Percentiles rank a stretch among this genome's conserved stretches.
These are phyloP conservation scores for Umbilicaria muhlenbergii DNA, from an alignment of 495 filamentous ascomycete species.

Conservation along the genomic window DNA sequence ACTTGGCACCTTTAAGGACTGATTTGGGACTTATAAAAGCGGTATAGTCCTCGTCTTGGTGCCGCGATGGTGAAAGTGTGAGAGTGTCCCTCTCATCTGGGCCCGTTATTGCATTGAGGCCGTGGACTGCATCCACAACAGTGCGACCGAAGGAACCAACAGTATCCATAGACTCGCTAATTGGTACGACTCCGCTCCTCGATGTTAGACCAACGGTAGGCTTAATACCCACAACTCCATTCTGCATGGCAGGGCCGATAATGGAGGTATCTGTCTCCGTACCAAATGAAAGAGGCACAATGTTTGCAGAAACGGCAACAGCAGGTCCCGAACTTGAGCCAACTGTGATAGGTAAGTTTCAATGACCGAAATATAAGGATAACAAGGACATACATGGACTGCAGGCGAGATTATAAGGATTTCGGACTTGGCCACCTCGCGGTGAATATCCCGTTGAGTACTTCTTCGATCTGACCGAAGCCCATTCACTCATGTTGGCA, in stretches of 20 bases:
- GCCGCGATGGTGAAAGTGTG: background rate
- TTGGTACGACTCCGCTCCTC: constrained; percentile 36
- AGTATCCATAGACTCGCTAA: constrained; percentile 38
- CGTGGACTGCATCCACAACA: constrained; percentile 40
- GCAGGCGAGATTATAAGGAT: constrained; percentile 11
- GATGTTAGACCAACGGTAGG: constrained; percentile 43
- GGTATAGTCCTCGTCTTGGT: constrained; percentile 3
- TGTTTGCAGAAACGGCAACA: constrained; percentile 24
- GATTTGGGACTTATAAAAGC: background rate
- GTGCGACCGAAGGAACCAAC: constrained; percentile 38
- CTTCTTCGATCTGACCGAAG: constrained; percentile 16
- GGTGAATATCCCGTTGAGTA: constrained; percentile 26
- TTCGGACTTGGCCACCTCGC: constrained; percentile 20
- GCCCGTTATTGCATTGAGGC: constrained; percentile 38
- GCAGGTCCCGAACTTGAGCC: constrained; percentile 29
- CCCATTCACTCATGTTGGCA: constrained; percentile 26
- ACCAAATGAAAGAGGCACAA: constrained; percentile 25
- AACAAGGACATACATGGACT: constrained; percentile 9
- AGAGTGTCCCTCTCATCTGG: constrained; percentile 15
- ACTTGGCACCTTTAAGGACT: constrained; percentile 13
- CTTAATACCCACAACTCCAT: constrained; percentile 34
- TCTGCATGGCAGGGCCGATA: constrained; percentile 19
- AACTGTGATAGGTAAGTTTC: constrained; percentile 13
- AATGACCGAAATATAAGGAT: background rate
- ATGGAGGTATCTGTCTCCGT: constrained; percentile 24